Evolutionary conservation across 2,329 filamentous ascomycete species (phyloP).

Genomic region (Trichoderma harzianum): DNA sequence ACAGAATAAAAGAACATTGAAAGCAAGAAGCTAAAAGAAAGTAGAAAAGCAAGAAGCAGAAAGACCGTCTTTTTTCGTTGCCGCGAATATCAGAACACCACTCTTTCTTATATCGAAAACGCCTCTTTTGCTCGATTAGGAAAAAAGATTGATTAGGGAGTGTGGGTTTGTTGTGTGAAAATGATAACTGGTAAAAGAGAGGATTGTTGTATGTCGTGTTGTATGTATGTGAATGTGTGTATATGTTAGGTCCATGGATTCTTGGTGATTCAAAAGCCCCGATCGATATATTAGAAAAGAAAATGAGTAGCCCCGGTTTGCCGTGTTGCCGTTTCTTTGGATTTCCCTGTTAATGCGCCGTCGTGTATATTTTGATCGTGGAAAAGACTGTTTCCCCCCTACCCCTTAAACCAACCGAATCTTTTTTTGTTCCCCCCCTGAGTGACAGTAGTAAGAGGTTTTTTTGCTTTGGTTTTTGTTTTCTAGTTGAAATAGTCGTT

Average conservation of each 20-base stretch:
- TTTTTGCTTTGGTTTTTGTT: neutral
- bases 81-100: neutral
- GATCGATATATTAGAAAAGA: neutral
- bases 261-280: neutral
- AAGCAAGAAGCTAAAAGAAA: too few species aligned
- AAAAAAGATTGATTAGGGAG: neutral
- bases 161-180: neutral
- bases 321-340: neutral
- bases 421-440: neutral
- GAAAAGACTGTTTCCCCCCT: neutral
- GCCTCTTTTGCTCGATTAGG: neutral
- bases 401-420: neutral
- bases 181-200: neutral
- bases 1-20: neutral
- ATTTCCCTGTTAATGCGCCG: neutral
- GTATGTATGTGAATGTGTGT: neutral
- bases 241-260: neutral
- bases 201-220: neutral
- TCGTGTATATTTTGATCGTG: neutral
- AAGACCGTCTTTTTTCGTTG: neutral
- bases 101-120: neutral
- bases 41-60: neutral
- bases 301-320: neutral
- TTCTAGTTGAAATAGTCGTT: neutral
- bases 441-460: neutral